A percentile compares a stretch with the other conserved stretches of the same genome.
Evolutionary conservation across 257 asterid genomes (phyloP).

Genomic region (Solanum rostratum): DNA sequence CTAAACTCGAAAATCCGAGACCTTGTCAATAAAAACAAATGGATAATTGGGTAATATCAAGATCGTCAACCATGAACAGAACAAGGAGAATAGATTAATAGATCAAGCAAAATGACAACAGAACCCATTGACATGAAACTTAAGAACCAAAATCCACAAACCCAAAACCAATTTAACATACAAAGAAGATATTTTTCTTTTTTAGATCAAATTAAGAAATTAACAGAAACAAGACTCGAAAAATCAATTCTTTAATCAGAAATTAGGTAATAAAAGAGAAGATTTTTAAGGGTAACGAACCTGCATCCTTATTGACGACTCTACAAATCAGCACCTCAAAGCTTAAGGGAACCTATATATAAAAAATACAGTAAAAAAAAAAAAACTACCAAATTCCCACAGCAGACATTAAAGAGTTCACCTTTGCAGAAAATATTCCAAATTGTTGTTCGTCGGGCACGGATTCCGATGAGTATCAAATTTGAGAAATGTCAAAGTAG

Average conservation of each 20-base stretch:
- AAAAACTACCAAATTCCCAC: not conserved
- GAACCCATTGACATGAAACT: not conserved
- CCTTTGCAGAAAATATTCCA: not conserved
- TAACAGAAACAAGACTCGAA: not conserved
- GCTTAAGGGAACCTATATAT: not conserved
- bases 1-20: not conserved
- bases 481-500: not conserved
- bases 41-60: not conserved
- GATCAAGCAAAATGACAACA: not conserved
- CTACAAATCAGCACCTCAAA: not conserved
- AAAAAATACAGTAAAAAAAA: not conserved
- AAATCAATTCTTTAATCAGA: not conserved
- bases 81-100: not conserved
- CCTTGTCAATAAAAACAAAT: not conserved
- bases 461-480: not conserved
- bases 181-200: not conserved
- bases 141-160: not conserved
- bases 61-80: not conserved
- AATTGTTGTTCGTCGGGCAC: not conserved
- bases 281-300: not conserved
- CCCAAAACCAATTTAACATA: not conserved
- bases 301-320: not conserved
- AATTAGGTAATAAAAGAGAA: not conserved
- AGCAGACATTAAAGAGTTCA: not conserved
- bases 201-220: not conserved